Evolutionary conservation across 1,284 basidiomycete genomes (phyloP).

Genomic region (Ceratobasidium sp.): DNA sequence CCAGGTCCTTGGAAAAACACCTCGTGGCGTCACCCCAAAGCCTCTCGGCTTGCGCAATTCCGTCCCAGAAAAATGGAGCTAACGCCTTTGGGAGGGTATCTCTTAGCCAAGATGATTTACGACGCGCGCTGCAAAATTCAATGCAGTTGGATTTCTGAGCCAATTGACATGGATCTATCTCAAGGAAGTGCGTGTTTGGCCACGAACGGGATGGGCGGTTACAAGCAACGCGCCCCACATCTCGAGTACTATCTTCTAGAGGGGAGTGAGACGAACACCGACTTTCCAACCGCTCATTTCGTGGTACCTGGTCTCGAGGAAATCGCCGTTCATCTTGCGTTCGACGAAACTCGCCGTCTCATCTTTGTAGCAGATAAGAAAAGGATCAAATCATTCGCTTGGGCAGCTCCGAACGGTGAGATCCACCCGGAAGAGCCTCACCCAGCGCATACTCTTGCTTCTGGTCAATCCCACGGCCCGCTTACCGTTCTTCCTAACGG

Average conservation of each 20-base stretch:
- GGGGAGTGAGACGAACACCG: neutral
- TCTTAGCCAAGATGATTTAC: constrained; percentile 3
- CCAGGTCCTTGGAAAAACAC: neutral
- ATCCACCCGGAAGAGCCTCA: neutral
- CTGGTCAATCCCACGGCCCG: neutral
- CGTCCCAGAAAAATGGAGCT: constrained; percentile 2
- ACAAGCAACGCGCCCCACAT: constrained; percentile 1
- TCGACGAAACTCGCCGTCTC: constrained; percentile 22
- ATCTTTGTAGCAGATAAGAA: constrained; percentile 26
- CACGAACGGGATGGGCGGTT: neutral
- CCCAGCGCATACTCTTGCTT: constrained; percentile 33
- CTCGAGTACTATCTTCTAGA: constrained; percentile 21
- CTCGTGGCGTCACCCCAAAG: constrained; percentile 16
- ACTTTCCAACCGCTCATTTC: neutral
- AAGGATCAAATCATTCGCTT: constrained; percentile 24
- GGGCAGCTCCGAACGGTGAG: neutral
- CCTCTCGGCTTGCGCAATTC: constrained; percentile 11
- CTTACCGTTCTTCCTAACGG: constrained; percentile 21
- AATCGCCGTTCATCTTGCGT: neutral
- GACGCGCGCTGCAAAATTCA: constrained; percentile 30
- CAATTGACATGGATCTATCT: neutral
- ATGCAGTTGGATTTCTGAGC: neutral
- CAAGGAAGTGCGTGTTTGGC: neutral
- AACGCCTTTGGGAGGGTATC: neutral
- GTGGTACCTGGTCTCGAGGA: constrained; percentile 5